Evolutionary conservation across 2,329 filamentous ascomycete species (phyloP).

Genomic region (Pseudopithomyces maydicus): DNA sequence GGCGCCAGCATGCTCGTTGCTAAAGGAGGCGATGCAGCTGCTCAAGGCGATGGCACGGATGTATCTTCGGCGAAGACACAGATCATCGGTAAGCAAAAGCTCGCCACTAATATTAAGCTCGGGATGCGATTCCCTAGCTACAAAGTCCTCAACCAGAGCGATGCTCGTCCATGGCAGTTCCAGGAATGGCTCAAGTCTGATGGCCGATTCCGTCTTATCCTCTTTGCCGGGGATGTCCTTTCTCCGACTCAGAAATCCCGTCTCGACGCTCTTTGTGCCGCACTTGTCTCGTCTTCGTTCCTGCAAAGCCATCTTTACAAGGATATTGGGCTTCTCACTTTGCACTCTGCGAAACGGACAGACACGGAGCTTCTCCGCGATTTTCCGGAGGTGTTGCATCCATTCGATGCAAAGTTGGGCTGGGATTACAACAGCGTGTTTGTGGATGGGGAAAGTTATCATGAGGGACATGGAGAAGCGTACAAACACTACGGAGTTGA

Average conservation of each 20-base stretch:
- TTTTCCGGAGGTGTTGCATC: constrained; percentile 51
- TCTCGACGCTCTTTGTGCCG: constrained; percentile 55
- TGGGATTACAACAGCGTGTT: constrained; percentile 53
- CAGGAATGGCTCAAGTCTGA: constrained; percentile 62
- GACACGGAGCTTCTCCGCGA: constrained; percentile 51
- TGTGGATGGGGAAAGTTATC: constrained; percentile 53
- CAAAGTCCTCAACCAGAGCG: constrained; percentile 64
- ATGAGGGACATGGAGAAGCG: constrained; percentile 50
- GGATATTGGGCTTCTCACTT: constrained; percentile 64
- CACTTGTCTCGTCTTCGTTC: constrained; percentile 48
- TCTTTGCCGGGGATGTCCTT: constrained; percentile 67
- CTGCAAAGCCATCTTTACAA: constrained; percentile 53
- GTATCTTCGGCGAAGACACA: constrained; percentile 32
- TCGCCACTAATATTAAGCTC: constrained; percentile 53
- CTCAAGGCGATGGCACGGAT: constrained; percentile 56
- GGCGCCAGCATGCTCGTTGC: constrained; percentile 59
- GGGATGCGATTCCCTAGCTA: constrained; percentile 65
- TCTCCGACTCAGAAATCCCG: constrained; percentile 49
- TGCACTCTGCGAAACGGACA: constrained; percentile 60
- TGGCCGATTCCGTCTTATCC: constrained; percentile 62
- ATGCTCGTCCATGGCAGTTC: constrained; percentile 63
- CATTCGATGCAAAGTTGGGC: constrained; percentile 45
- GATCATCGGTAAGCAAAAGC: constrained; percentile 44
- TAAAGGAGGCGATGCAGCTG: constrained; percentile 53
- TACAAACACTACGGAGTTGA: constrained; percentile 66